Evolutionary conservation across 2,329 filamentous ascomycete genomes (phyloP).

Genomic region (Cladosporium colombiae): DNA sequence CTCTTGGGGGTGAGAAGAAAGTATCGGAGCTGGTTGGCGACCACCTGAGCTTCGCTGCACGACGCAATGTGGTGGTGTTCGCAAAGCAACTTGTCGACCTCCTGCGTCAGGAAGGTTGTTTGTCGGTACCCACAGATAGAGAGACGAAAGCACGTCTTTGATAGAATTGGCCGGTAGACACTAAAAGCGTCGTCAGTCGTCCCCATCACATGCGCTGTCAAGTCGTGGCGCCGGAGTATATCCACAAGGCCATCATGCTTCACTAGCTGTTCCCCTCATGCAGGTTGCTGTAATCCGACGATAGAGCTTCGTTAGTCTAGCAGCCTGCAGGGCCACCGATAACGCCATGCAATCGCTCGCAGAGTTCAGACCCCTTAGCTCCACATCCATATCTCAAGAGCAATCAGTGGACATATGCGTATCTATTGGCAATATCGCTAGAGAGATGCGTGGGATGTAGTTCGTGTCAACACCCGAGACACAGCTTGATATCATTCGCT

Average conservation of each 20-base stretch:
- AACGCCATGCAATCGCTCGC: background rate
- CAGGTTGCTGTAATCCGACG: background rate
- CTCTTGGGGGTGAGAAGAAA: background rate
- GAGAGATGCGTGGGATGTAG: background rate
- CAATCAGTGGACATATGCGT: background rate
- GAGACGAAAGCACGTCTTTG: slow-evolving; percentile 9
- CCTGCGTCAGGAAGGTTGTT: background rate
- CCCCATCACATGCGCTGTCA: background rate
- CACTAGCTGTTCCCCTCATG: background rate
- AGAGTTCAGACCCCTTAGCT: background rate
- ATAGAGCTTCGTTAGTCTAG: background rate
- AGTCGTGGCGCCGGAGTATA: background rate
- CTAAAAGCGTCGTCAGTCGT: background rate
- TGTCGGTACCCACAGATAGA: background rate
- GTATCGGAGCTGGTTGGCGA: background rate
- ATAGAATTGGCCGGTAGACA: background rate
- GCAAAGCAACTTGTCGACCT: background rate
- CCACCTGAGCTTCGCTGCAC: slow-evolving; percentile 8
- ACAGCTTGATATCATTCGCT: background rate
- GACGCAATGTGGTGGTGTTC: background rate
- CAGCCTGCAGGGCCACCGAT: background rate
- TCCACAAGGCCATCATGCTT: background rate
- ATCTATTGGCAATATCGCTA: background rate
- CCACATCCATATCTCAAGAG: background rate
- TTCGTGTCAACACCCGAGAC: background rate